Conservation (phyloP, 78 protist species). For the Dictyostelium brefeldianum region DNA sequence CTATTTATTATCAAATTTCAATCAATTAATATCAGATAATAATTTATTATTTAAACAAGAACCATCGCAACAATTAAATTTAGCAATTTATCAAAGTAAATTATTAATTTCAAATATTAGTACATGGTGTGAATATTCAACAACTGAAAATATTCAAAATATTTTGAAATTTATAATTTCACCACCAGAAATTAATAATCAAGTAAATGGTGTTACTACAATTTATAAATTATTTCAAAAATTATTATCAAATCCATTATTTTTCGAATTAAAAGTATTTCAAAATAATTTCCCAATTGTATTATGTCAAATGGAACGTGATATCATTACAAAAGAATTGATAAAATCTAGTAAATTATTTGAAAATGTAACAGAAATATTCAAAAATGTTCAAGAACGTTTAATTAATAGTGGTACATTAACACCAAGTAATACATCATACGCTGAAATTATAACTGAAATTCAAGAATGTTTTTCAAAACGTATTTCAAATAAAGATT, state of each 20-base stretch:
- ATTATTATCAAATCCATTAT: slow-evolving; percentile 29
- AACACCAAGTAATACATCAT: slow-evolving; percentile 4
- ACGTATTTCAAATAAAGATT: not conserved
- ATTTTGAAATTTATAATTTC: slow-evolving; percentile 4
- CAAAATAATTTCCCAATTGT: slow-evolving; percentile 19
- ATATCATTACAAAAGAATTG: not conserved
- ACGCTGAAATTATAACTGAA: not conserved
- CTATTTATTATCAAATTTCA: not conserved
- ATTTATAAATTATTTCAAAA: not conserved
- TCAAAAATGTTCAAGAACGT: not conserved
- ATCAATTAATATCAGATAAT: not conserved
- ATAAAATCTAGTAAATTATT: not conserved
- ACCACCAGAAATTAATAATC: slow-evolving; percentile 20
- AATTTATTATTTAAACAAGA: not conserved
- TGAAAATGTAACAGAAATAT: not conserved
- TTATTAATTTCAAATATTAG: slow-evolving; percentile 31
- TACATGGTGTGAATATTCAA: slow-evolving; percentile 58
- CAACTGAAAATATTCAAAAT: not conserved
- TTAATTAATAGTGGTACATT: not conserved
- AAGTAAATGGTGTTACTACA: not conserved
- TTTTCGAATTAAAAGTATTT: slow-evolving; percentile 18
- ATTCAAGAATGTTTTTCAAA: slow-evolving; percentile 25
- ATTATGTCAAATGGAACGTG: slow-evolving; percentile 4
- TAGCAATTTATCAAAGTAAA: not conserved
- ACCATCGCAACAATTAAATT: not conserved